Conservation (phyloP, 768 basidiomycete genomes). For the Dendrothele bispora region DNA sequence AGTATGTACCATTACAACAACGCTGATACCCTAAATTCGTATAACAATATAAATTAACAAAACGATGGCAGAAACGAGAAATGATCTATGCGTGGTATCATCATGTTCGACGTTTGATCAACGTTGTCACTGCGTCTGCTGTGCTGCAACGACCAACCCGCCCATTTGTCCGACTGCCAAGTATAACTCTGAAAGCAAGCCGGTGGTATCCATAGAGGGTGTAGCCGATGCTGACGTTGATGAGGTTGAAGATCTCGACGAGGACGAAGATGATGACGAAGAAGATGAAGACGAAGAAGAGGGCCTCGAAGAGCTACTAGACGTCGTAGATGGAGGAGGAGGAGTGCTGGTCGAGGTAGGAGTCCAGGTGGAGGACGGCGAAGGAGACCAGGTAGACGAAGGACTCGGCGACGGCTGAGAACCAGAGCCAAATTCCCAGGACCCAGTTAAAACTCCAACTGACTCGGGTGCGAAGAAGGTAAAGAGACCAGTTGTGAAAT, state of each 20-base stretch:
- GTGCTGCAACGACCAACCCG: too few relatives aligned
- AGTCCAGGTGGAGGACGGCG: constrained; percentile 21
- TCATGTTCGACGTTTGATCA: too few relatives aligned
- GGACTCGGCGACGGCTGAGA: constrained; percentile 4
- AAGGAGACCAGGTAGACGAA: constrained; percentile 17
- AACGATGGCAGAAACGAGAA: too few relatives aligned
- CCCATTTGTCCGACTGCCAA: too few relatives aligned
- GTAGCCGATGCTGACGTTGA: constrained; percentile 35
- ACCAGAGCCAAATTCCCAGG: constrained; percentile 41
- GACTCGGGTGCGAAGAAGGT: constrained; percentile 36
- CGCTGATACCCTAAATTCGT: too few relatives aligned
- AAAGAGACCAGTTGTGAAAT: constrained; percentile 57
- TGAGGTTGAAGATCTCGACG: constrained; percentile 74
- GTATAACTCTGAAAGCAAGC: too few relatives aligned
- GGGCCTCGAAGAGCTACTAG: constrained; percentile 19
- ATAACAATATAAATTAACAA: too few relatives aligned
- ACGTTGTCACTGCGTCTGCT: too few relatives aligned
- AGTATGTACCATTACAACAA: too few relatives aligned
- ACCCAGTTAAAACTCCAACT: constrained; percentile 44
- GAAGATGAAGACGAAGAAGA: constrained; percentile 37
- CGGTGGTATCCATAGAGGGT: too few relatives aligned
- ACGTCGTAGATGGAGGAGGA: neutral
- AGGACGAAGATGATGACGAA: constrained; percentile 23
- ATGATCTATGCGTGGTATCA: too few relatives aligned
- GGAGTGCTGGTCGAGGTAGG: constrained; percentile 8